A percentile compares a stretch with the other conserved stretches of the same genome.
These are phyloP conservation scores for Claviceps purpurea DNA, from an alignment of 2,329 filamentous ascomycete genomes.

Conservation along the genomic window DNA sequence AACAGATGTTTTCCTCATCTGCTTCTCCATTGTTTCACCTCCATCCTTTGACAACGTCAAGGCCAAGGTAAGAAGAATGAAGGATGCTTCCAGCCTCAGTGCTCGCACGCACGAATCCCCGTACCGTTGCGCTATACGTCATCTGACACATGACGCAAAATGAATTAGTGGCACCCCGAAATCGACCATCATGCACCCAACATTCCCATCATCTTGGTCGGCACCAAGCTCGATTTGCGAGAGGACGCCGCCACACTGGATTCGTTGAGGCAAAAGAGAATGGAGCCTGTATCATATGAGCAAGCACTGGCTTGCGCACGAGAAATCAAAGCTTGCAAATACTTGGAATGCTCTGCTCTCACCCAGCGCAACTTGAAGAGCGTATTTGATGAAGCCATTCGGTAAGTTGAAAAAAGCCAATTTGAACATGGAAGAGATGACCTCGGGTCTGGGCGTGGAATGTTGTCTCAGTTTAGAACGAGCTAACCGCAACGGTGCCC, in stretches of 20 bases:
- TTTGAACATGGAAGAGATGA: neutral
- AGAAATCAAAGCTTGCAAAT: constrained; percentile 93
- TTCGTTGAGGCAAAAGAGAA: constrained; percentile 76
- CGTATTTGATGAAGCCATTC: constrained; percentile 96
- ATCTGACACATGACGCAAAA: neutral
- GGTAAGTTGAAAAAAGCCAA: constrained; percentile 46
- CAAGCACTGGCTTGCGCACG: constrained; percentile 80
- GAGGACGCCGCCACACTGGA: constrained; percentile 77
- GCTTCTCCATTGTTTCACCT: constrained; percentile 95
- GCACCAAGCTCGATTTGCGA: constrained; percentile 90
- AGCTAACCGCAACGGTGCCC: neutral
- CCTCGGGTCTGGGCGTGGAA: neutral
- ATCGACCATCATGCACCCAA: constrained; percentile 93
- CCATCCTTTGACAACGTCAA: constrained; percentile 98
- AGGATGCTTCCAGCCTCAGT: neutral
- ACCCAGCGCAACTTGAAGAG: constrained; percentile 97
- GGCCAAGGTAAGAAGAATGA: constrained; percentile 59
- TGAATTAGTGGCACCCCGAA: constrained; percentile 77
- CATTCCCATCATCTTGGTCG: constrained; percentile 92
- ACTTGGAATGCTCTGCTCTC: constrained; percentile 92
- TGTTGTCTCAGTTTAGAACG: neutral
- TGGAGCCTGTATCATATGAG: constrained; percentile 74
- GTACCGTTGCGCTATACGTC: neutral
- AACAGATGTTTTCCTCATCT: constrained; percentile 96
- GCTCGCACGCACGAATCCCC: too few species aligned